Evolutionary conservation across 257 asterid genomes (phyloP).

Genomic region (Misopates orontium): DNA sequence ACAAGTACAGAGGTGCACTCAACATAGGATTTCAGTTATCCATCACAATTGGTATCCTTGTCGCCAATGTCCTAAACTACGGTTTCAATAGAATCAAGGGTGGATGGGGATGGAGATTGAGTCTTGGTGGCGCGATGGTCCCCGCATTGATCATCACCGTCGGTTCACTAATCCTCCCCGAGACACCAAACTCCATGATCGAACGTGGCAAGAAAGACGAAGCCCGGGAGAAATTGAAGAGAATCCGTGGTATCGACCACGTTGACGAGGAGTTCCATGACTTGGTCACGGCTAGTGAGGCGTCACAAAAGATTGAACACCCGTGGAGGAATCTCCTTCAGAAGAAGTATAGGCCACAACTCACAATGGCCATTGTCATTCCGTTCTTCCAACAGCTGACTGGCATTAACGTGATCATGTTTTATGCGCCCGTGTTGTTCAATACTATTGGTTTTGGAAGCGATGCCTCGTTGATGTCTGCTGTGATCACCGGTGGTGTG

Average conservation of each 20-base stretch:
- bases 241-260: slow-evolving; percentile 53
- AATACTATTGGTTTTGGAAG: slow-evolving; percentile 64
- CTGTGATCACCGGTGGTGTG: slow-evolving; percentile 63
- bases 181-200: slow-evolving; percentile 80
- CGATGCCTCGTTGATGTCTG: slow-evolving; percentile 62
- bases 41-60: slow-evolving; percentile 46
- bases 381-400: slow-evolving; percentile 83
- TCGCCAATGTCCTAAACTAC: slow-evolving; percentile 47
- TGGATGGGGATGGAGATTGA: slow-evolving; percentile 76
- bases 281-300: slow-evolving; percentile 68
- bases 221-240: slow-evolving; percentile 47
- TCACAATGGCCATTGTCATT: slow-evolving; percentile 69
- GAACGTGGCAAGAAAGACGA: slow-evolving; percentile 60
- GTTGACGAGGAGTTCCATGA: slow-evolving; percentile 77
- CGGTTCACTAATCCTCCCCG: slow-evolving; percentile 79
- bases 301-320: slow-evolving; percentile 53
- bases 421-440: slow-evolving; percentile 81
- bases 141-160: slow-evolving; percentile 69
- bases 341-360: slow-evolving; percentile 73
- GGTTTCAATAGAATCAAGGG: slow-evolving; percentile 37
- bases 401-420: slow-evolving; percentile 77
- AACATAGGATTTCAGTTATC: slow-evolving; percentile 53
- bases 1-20: slow-evolving; percentile 52
- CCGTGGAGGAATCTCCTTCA: slow-evolving; percentile 72
- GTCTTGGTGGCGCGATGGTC: slow-evolving; percentile 85